phyloP scores from a whole-genome alignment of 2,329 filamentous ascomycete genomes.

The Penicillium corylophilum region DNA sequence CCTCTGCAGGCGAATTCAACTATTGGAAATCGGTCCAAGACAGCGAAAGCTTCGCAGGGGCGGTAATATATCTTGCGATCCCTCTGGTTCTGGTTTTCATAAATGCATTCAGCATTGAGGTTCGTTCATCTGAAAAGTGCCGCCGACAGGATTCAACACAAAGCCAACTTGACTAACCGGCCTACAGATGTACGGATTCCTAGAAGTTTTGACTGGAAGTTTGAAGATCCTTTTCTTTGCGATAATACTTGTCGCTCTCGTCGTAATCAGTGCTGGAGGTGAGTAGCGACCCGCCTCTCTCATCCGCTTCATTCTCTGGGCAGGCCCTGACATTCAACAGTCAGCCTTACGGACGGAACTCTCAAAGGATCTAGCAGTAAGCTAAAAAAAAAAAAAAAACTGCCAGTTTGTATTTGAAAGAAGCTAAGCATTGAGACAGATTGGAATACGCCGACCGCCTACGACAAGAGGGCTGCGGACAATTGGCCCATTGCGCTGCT shows the following conservation, averaged over 20 bases:
- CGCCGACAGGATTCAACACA: background rate
- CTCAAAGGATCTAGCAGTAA: too few species aligned
- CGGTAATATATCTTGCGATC: constrained; percentile 21
- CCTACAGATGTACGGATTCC: constrained; percentile 20
- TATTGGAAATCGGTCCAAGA: constrained; percentile 22
- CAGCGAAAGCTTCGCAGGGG: constrained; percentile 19
- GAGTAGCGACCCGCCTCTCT: background rate
- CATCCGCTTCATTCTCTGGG: background rate
- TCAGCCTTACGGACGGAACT: background rate
- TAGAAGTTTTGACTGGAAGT: constrained; percentile 23
- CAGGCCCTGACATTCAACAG: background rate
- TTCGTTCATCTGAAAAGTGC: constrained; percentile 1
- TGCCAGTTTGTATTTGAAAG: too few species aligned
- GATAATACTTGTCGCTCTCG: constrained; percentile 18
- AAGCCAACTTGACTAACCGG: background rate
- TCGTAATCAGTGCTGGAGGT: constrained; percentile 25
- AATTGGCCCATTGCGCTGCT: constrained; percentile 26
- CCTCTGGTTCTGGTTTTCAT: constrained; percentile 21
- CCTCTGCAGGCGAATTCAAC: constrained; percentile 25
- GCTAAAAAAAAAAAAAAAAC: too few species aligned
- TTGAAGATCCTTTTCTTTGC: constrained; percentile 21
- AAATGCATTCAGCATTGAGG: constrained; percentile 22
- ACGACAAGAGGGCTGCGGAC: constrained; percentile 21
- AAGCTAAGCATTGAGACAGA: background rate
- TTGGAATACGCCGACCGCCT: constrained; percentile 14